Base-by-base conservation (phyloP, 805 yeast species). In the Lipomyces kockii region DNA sequence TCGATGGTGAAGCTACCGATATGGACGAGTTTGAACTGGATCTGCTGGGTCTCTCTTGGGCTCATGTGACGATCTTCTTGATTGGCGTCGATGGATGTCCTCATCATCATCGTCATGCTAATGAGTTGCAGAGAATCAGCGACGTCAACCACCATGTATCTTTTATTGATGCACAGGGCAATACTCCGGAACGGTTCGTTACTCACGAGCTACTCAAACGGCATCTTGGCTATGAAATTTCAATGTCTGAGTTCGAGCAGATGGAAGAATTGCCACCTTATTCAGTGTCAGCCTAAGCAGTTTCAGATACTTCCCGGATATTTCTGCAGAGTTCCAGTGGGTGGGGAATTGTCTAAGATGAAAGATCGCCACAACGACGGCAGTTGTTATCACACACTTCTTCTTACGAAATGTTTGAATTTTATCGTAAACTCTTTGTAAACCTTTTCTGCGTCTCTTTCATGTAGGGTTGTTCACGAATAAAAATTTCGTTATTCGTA, bases 1-100 rank as follows among this genome's bases (percentile, higher is more conserved):
- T 53, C 17, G 56, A 53, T 29, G 56, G 56, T 53, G 56, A 53
- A 53, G 56, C 56, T 27, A 27, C 34, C n/a, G 56, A 53, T 29
- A 53, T 53, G 56, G 56, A 53, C 56, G 56, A 53, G 56, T 53
- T 53, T 53, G 56, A 53, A 53, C 8, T 53, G 27, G 56, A 53
- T 27, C 34, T 53, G n/a, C 56, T 53, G 34, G 56, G 56, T 27
- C n/a, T 27, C 17, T 27, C 56, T 27, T 53, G 56, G 56, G 56
- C 56, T 27, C 34, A 53, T 29, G 56, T 53, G 34, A 53, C 56
- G 56, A 53, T 53, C 34, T 27, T 29, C 34, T 14, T 53, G 34
- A 29, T 53, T 27, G 56, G 56, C 34, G 34, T 53, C n/a, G 56
- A 53, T 27, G 34, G 34, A 12, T 53, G 56, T 29, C 56, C 56